Evolutionary conservation across 192 early-diverging fungal genomes (phyloP).

Genomic region (Rhizophagus clarus): DNA sequence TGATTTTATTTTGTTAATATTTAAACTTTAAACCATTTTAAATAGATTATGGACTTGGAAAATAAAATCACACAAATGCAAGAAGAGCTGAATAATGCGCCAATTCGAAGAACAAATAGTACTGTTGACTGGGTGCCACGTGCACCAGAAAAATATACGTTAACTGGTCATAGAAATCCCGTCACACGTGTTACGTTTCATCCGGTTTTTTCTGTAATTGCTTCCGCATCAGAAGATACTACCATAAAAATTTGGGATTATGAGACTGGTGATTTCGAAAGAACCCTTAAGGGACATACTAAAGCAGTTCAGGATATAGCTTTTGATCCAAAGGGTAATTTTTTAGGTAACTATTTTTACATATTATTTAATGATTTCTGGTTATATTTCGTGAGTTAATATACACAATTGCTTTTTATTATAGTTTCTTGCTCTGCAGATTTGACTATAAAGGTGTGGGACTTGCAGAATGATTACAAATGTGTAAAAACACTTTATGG

Average conservation of each 20-base stretch:
- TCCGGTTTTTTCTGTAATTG: slow-evolving; percentile 81
- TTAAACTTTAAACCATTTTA: slow-evolving; percentile 1
- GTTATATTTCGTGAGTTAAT: background rate
- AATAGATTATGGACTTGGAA: slow-evolving; percentile 91
- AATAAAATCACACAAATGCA: slow-evolving; percentile 75
- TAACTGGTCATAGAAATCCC: slow-evolving; percentile 81
- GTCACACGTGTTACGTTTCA: slow-evolving; percentile 86
- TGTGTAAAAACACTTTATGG: slow-evolving; percentile 86
- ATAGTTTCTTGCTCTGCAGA: slow-evolving; percentile 91
- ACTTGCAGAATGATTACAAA: slow-evolving; percentile 75
- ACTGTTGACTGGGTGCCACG: slow-evolving; percentile 82
- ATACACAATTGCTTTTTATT: background rate
- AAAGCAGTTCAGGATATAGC: slow-evolving; percentile 90
- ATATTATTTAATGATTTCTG: background rate
- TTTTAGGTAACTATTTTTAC: slow-evolving; percentile 60
- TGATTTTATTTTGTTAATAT: background rate
- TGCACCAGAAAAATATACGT: slow-evolving; percentile 70
- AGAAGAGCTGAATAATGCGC: slow-evolving; percentile 68
- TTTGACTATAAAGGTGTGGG: slow-evolving; percentile 91
- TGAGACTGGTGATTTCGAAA: slow-evolving; percentile 90
- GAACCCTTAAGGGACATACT: slow-evolving; percentile 94
- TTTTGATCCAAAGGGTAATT: slow-evolving; percentile 81
- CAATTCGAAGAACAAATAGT: slow-evolving; percentile 53
- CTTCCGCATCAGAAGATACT: slow-evolving; percentile 88
- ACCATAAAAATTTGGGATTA: slow-evolving; percentile 94